Percentiles rank a stretch among this genome's conserved stretches.
These are phyloP conservation scores for Ceratocystis destructans DNA, from an alignment of 2,329 filamentous ascomycete genomes.

Conservation along the genomic window DNA sequence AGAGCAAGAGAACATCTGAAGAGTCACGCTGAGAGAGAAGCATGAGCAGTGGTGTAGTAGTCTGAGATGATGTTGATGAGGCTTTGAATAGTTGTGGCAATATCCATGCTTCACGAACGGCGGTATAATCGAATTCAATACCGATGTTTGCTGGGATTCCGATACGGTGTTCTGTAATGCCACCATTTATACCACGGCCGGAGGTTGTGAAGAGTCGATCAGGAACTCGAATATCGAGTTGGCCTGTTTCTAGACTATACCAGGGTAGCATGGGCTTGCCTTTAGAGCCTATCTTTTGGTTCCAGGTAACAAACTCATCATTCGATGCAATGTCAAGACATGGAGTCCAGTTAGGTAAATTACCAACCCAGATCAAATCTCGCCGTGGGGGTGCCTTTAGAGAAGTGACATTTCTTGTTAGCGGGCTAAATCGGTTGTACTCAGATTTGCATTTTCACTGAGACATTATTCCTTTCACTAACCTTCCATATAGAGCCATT, in stretches of 20 bases:
- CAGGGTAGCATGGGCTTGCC: slow-evolving; percentile 22
- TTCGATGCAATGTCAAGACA: slow-evolving; percentile 42
- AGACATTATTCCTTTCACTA: slow-evolving; percentile 23
- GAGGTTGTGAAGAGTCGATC: slow-evolving; percentile 54
- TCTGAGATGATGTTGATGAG: neutral
- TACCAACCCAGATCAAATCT: slow-evolving; percentile 30
- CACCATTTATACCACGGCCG: slow-evolving; percentile 47
- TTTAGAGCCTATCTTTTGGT: slow-evolving; percentile 23
- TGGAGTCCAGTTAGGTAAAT: slow-evolving; percentile 51
- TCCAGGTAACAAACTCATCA: slow-evolving; percentile 27
- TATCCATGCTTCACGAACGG: slow-evolving; percentile 41
- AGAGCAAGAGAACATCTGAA: slow-evolving; percentile 36
- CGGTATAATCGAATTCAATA: slow-evolving; percentile 39
- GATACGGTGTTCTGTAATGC: slow-evolving; percentile 53
- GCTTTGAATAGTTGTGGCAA: slow-evolving; percentile 26
- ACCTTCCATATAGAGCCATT: slow-evolving; percentile 65
- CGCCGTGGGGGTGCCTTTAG: slow-evolving; percentile 41
- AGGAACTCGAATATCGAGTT: slow-evolving; percentile 15
- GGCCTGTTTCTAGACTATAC: slow-evolving; percentile 18
- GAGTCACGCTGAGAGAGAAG: slow-evolving; percentile 38
- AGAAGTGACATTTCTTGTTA: neutral
- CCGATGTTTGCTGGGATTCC: slow-evolving; percentile 57
- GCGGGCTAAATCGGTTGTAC: neutral
- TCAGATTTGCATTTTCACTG: no score
- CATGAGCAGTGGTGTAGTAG: slow-evolving; percentile 24